Percentiles rank a stretch among this genome's conserved stretches.
These are phyloP conservation scores for Nymphaea thermarum DNA, from an alignment of 164 flowering plant genomes.

Conservation along the genomic window DNA sequence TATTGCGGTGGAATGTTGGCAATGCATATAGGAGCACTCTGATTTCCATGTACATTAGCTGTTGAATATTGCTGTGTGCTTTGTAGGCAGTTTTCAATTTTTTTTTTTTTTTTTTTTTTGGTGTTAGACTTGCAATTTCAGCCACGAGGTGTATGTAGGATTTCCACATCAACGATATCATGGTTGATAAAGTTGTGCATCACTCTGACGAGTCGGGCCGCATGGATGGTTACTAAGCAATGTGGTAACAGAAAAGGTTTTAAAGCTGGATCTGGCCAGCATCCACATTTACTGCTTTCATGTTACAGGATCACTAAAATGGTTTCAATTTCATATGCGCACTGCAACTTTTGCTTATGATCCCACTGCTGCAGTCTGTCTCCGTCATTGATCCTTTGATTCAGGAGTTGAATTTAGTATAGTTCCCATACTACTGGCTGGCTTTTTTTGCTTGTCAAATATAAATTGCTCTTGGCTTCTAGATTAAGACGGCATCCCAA, in stretches of 20 bases:
- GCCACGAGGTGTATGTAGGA: background rate
- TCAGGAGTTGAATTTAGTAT: background rate
- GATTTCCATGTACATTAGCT: background rate
- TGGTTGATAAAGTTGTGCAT: background rate
- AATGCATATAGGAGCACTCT: background rate
- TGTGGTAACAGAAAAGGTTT: background rate
- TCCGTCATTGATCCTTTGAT: background rate
- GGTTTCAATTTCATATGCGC: too few species aligned
- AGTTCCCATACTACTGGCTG: background rate
- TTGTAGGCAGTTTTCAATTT: background rate
- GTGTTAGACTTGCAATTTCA: background rate
- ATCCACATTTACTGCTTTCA: background rate
- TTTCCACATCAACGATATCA: background rate
- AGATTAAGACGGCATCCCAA: too few species aligned
- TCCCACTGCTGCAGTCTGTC: background rate
- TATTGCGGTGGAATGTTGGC: background rate
- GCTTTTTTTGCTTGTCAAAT: background rate
- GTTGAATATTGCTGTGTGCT: background rate
- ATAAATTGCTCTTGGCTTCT: too few species aligned
- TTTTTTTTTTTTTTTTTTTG: too few species aligned
- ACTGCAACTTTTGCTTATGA: background rate
- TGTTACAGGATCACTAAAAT: too few species aligned
- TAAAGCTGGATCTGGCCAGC: background rate
- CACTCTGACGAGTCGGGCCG: too few species aligned
- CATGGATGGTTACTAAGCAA: background rate